Evolutionary conservation across 371 early-diverging fungal species (phyloP).

Genomic region (Zychaea mexicana): DNA sequence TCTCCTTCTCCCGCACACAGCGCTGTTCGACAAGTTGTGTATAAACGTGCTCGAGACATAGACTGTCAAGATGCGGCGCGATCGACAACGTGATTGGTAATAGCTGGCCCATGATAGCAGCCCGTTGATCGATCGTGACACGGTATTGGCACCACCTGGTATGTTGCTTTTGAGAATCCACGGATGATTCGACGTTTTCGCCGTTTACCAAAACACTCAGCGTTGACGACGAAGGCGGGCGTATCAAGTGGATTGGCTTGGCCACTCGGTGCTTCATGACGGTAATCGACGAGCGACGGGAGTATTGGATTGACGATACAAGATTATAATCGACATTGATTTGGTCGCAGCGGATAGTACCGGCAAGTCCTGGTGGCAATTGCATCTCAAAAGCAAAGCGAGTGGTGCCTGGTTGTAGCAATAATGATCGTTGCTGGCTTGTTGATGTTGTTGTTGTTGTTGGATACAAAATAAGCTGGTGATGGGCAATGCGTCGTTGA

Average conservation of each 20-base stretch:
- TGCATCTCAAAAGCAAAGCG: neutral
- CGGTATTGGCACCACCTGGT: slow-evolving; percentile 7
- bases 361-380: slow-evolving; percentile 1
- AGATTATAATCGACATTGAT: neutral
- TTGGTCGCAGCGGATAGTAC: neutral
- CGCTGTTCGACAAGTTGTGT: neutral
- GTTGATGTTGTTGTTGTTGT: neutral
- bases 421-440: neutral
- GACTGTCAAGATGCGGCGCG: slow-evolving; percentile 1
- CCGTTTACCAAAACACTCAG: neutral
- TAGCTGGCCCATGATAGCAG: neutral
- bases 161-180: slow-evolving; percentile 8
- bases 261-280: neutral
- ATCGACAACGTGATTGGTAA: neutral
- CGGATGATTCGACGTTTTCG: neutral
- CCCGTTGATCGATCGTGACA: neutral
- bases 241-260: neutral
- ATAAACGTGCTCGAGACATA: slow-evolving; percentile 1
- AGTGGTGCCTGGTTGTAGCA: neutral
- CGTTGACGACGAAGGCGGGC: neutral
- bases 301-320: neutral
- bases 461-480: slow-evolving; percentile 1
- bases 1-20: neutral
- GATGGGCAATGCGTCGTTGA: slow-evolving; percentile 1
- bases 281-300: neutral